phyloP scores from a whole-genome alignment of 2,329 filamentous ascomycete species.

The Domatiomyces globalis region DNA sequence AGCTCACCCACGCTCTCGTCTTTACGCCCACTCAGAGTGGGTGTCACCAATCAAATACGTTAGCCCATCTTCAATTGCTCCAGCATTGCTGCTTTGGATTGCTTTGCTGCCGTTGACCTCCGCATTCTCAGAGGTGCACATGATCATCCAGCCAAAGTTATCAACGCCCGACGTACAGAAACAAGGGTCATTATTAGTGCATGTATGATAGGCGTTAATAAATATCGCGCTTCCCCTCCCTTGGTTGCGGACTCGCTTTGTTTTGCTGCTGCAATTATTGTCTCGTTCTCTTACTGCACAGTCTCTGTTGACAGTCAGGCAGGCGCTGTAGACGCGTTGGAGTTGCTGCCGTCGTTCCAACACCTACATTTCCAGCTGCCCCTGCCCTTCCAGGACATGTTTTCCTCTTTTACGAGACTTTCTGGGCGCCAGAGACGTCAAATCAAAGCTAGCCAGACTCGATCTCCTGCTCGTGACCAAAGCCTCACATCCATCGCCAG shows the following conservation, averaged over 20 bases:
- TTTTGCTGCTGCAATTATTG: not conserved
- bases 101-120: not conserved
- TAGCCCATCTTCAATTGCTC: not conserved
- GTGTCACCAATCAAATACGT: not conserved
- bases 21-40: not conserved
- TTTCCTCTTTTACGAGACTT: slow-evolving; percentile 10
- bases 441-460: not conserved
- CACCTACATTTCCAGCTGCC: not conserved
- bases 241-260: not conserved
- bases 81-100: not conserved
- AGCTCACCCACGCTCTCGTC: not conserved
- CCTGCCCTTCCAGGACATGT: slow-evolving; percentile 3
- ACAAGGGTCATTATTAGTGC: not conserved
- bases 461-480: not conserved
- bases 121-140: not conserved
- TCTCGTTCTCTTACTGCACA: not conserved
- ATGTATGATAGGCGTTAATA: not conserved
- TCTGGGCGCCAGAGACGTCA: slow-evolving; percentile 4
- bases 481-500: not conserved
- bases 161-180: not conserved
- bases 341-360: not conserved
- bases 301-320: not conserved
- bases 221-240: not conserved
- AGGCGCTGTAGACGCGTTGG: not conserved
- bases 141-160: not conserved